Evolutionary conservation across 176 grass and related monocot genomes (phyloP), one percentile per base, ranked within the genome.

Genomic region (Aegilops speltoides): DNA sequence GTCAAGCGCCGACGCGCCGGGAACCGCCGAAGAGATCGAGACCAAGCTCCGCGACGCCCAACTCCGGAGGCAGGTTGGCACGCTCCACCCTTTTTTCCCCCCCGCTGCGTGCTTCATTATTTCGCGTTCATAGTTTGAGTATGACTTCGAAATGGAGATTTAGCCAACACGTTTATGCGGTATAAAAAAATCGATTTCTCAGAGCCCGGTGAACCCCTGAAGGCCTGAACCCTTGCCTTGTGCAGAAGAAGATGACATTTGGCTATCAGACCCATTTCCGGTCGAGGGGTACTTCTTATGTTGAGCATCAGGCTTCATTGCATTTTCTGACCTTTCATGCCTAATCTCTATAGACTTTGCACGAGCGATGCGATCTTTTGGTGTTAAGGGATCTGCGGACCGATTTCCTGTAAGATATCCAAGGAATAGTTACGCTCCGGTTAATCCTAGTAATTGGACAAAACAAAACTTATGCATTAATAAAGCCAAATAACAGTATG

Each of bases 1-100:
- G 38, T 59, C 68, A 6, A 10, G 64, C 72, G 62, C 40, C 23
- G 84, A 48, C 38, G 76, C 68, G 13, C 88, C 86, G 61, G 63
- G 82, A 54, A 96, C 90, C 50, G 88, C 89, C 14, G 88, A 96
- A 90, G 94, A 87, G 82, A 99, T 99, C 79, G 85, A 98, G 73
- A 82, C 92, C 77, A 98, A 91, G 85, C 94, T 98, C 54, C 93
- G 79, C 46, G 88, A 93, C 36, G 94, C 97, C 76, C 59, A 88
- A 73, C 86, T 93, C 65, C 89, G 90, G 77, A 87, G 97, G 87
- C 88, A 98, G 92, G 97, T 98, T 38, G 73, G 72, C 43, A 32
- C 22, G 40, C 46, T 4, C 34, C 12, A 34, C 67, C 61, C 20
- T 37, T 40, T 68, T 59, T 69, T 63, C 57, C 15, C 25, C 1